Evolutionary conservation across 1,284 basidiomycete species (phyloP), one percentile per base, ranked within the genome.

Genomic region (Pyrrhoderma noxium): DNA sequence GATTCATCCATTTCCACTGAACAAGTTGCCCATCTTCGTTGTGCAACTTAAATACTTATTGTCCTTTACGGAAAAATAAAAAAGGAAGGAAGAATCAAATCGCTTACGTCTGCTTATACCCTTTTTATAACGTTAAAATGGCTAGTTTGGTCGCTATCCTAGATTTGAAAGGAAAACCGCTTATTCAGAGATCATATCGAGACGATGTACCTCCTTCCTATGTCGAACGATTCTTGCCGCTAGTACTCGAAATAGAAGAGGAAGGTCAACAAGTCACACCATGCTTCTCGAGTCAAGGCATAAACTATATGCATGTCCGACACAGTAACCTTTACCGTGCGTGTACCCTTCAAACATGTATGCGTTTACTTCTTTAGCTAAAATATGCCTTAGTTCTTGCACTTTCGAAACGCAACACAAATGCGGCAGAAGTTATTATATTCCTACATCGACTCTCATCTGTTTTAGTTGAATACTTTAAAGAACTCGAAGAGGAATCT

Each of bases 301-400:
- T 99, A 70, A 98, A 98, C 70, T 99, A 95, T 71, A 91, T 98
- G 86, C 94, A 98, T 67, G 96, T 99, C 63, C 80, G 95, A 36
- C 95, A 98, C 70, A 96, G 93, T 56, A 99, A 99, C 68, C 76
- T 99, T 8, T 99, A 99, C 67, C 76, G 93, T 96, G 64, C 64
- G 92, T 77, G 36, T 13, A 42, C n/a, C 21, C 16, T 19, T 23
- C 35, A 45, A 16, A 19, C 39, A 45, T 39, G 9, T 38, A 23
- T 14, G 41, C 38, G 42, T 36, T 23, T 51, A 31, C 49, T 49
- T 16, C 18, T 47, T 14, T 56, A 37, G 42, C 52, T 45, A 36
- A 39, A 23, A 40, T 39, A 25, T 19, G 36, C 48, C 5, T 45
- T 63, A 97, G 94, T 99, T 41, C 83, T 99, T 43, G 96, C 95